Base-by-base conservation (phyloP, 2,329 filamentous ascomycete species). In the Plenodomus lindquistii region DNA sequence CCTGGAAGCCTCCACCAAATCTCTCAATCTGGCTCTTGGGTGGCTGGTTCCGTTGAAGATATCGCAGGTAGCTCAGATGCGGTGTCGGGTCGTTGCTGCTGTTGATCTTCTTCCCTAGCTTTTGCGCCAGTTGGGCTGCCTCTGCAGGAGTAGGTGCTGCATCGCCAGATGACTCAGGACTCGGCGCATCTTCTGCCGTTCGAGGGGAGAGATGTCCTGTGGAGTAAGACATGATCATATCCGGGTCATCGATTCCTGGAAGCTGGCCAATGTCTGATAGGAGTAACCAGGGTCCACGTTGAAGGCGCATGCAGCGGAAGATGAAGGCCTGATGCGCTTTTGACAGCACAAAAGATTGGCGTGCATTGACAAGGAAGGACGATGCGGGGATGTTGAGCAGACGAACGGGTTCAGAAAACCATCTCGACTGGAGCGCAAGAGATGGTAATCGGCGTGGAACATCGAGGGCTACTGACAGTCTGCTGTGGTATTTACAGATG, bases 21-120 rank as follows among this genome's bases (percentile, higher is more conserved):
- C 79, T 78, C 66, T 89, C 86, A 43, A 89, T 79, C 3, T 78
- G 74, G 17, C 80, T 81, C 36, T 80, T 78, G 2, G 85, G 79
- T 8, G 87, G 85, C 66, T 97, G 93, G 49, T 89, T 88, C 40
- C 85, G 81, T 70, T 97, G 91, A 1, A 99, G 77, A 73, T 94
- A 87, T 55, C 87, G 83, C 50, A 99, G 78, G 66, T 99, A 99
- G 3, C 85, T 85, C 21, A 96, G 77, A 67, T 96, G 84, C 2
- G 84, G 81, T 2, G 81, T 81, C 1, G 79, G 77, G 50, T 86
- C 79, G 35, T 72, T 67, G 40, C 60, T 80, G 73, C 55, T 77
- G 69, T 57, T 81, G 43, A 42, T 54, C 79, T 59, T 80, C 77
- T 55, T 75, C 53, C 51, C 53, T 5, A 49, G 15, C 31, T 62